Evolutionary conservation across 768 basidiomycete genomes (phyloP).

Genomic region (Solioccasus polychromus): DNA sequence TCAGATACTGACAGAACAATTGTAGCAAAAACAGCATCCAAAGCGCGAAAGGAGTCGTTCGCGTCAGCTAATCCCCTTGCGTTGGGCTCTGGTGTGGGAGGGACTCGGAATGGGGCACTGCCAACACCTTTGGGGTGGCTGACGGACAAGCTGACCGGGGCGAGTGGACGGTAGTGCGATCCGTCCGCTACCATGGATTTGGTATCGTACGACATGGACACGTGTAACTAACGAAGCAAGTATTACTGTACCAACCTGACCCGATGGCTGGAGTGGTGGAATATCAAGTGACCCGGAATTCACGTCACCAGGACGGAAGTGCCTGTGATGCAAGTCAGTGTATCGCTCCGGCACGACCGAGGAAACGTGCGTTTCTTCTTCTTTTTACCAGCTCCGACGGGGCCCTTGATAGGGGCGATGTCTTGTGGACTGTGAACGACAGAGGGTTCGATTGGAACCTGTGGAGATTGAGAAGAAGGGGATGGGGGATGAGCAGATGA

Average conservation of each 20-base stretch:
- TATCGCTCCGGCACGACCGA: background rate
- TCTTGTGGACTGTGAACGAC: conserved; percentile 45
- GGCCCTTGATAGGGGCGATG: conserved; percentile 39
- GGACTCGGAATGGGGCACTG: conserved; percentile 57
- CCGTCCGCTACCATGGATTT: background rate
- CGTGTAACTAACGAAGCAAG: too few relatives aligned
- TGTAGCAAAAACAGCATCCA: conserved; percentile 67
- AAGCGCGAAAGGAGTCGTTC: conserved; percentile 75
- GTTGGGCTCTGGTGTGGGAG: conserved; percentile 57
- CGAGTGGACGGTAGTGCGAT: conserved; percentile 42
- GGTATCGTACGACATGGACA: conserved; percentile 1
- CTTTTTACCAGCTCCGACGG: conserved; percentile 58
- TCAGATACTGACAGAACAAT: conserved; percentile 13
- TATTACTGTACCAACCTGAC: too few relatives aligned
- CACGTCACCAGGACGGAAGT: conserved; percentile 23
- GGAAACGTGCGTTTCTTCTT: conserved; percentile 67
- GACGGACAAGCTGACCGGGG: conserved; percentile 69
- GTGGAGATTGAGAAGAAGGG: conserved; percentile 27
- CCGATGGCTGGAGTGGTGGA: background rate
- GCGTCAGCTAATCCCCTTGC: conserved; percentile 81
- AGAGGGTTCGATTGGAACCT: conserved; percentile 33
- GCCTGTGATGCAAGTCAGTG: conserved; percentile 16
- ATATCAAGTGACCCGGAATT: conserved; percentile 1
- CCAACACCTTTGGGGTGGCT: conserved; percentile 80
- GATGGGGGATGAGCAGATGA: conserved; percentile 32